Evolutionary conservation across 1,284 basidiomycete species (phyloP), one percentile per base, ranked within the genome.

Genomic region (Anthracocystis setariae): DNA sequence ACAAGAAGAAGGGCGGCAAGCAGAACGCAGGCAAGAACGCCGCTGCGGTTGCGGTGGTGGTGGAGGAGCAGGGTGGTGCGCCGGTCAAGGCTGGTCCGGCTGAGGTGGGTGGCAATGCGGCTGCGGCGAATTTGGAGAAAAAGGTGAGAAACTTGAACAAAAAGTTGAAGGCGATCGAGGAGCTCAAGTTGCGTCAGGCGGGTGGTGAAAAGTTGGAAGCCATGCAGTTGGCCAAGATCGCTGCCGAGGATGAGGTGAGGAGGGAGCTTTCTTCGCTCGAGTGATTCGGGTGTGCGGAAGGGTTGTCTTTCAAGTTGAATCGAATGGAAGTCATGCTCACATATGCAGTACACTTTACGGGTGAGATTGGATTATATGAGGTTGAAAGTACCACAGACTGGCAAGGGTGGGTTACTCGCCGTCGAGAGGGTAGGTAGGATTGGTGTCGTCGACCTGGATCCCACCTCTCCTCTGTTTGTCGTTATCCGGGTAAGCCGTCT

Each of bases 171-270:
- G 94, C 93, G 13, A 96, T 96, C 74, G 92, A 95, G 33, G 94
- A 97, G 79, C 88, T 97, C 54, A 96, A 96, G 86, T 91, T 92
- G 77, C 92, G 93, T 84, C 87, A 89, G 24, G 89, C 88, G 77
- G 88, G 90, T 45, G 94, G 94, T 1, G 94, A 97, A 83, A 88
- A 90, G 58, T 86, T 97, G 42, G 94, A 97, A 84, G 90, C 90
- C 62, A 97, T 94, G 23, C 94, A 98, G 85, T 84, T 95, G 73
- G 91, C 92, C 87, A 98, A 98, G 88, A 95, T 97, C 76, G 92
- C 94, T 39, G 89, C 89, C 8, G 93, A 96, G 85, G 87, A 83
- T 8, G 90, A 91, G 72, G 92, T 97, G 74, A 86, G 89, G 73
- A 89, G 89, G 80, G 94, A 96, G 85, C 88, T 97, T 43, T 79